Percentiles rank a stretch among this genome's conserved stretches.
phyloP scores from a whole-genome alignment of 2,329 filamentous ascomycete species.

The Macrophomina pseudophaseolina region DNA sequence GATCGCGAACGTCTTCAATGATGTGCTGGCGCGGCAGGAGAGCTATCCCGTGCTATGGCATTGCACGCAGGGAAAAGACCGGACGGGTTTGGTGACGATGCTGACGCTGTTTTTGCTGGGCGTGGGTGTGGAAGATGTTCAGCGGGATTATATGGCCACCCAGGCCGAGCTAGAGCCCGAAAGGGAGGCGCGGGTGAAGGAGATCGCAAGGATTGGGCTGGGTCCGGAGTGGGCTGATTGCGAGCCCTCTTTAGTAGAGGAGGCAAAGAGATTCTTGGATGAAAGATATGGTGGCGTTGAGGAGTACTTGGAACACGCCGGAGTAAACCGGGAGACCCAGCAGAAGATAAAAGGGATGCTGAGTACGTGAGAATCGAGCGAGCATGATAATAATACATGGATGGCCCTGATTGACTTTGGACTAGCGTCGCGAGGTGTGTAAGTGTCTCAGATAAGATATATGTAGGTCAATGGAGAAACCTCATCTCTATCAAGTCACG shows the following conservation, averaged over 20 bases:
- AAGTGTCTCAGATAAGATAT: too few species aligned
- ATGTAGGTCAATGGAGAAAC: too few species aligned
- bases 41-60: constrained; percentile 74
- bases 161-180: constrained; percentile 65
- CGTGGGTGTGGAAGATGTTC: constrained; percentile 64
- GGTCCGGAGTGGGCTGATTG: constrained; percentile 56
- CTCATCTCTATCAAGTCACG: too few species aligned
- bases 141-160: constrained; percentile 74
- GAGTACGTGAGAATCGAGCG: neutral
- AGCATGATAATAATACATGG: neutral
- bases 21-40: constrained; percentile 51
- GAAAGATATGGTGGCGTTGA: constrained; percentile 69
- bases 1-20: constrained; percentile 59
- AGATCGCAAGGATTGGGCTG: constrained; percentile 74
- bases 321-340: constrained; percentile 49
- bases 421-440: too few species aligned
- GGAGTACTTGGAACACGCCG: constrained; percentile 68
- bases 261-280: constrained; percentile 63
- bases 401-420: neutral
- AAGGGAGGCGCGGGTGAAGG: constrained; percentile 66
- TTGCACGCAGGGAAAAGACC: constrained; percentile 89
- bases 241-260: constrained; percentile 63
- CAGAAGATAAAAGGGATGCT: constrained; percentile 42
- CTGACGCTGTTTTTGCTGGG: constrained; percentile 69
- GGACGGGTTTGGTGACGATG: constrained; percentile 74